These are phyloP conservation scores for Ophiosphaerella korrae DNA, from an alignment of 2,329 filamentous ascomycete genomes.

Conservation along the genomic window DNA sequence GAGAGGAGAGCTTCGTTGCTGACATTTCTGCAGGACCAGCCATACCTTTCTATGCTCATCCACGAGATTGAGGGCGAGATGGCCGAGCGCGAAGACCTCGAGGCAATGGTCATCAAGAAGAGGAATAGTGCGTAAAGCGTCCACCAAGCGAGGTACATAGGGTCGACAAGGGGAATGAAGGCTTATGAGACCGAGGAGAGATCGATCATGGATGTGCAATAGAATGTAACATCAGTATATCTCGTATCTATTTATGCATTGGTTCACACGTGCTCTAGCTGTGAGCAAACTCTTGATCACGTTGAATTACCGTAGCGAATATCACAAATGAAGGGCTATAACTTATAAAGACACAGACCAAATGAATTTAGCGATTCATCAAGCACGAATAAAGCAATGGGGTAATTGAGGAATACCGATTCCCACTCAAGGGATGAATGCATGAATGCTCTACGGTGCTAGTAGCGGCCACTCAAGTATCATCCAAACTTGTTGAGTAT, in stretches of 20 bases:
- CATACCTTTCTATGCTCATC: slow-evolving; percentile 71
- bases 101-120: slow-evolving; percentile 65
- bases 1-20: slow-evolving; percentile 7
- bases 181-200: slow-evolving; percentile 9
- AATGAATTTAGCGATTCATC: no score
- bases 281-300: not conserved
- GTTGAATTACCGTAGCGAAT: no score
- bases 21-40: slow-evolving; percentile 59
- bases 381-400: no score
- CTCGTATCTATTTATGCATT: slow-evolving; percentile 20
- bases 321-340: no score
- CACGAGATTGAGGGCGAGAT: slow-evolving; percentile 70
- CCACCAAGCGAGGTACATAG: slow-evolving; percentile 34
- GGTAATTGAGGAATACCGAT: no score
- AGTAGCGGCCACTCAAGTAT: no score
- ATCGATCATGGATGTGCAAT: slow-evolving; percentile 39
- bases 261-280: not conserved
- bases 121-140: slow-evolving; percentile 31
- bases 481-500: no score
- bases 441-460: no score
- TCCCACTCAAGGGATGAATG: no score
- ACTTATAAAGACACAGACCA: no score
- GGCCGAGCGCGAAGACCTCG: slow-evolving; percentile 71
- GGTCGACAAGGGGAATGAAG: slow-evolving; percentile 11
- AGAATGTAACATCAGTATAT: slow-evolving; percentile 47